Evolutionary conservation across 1,284 basidiomycete species (phyloP).

Genomic region (Somion occarium): DNA sequence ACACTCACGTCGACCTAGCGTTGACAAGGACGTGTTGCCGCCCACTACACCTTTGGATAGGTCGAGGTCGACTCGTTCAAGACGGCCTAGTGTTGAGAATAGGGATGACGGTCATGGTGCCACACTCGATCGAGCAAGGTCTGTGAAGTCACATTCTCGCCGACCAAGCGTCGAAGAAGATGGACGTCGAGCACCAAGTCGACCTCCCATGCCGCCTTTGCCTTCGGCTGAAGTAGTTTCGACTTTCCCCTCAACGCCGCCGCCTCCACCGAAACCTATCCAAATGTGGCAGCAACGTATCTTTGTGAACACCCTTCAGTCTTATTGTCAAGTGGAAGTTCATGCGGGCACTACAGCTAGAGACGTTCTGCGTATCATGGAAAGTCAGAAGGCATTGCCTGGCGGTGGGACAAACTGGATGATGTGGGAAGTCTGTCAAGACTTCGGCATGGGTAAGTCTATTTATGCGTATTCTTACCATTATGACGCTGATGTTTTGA

Average conservation of each 20-base stretch:
- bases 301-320: slow-evolving; percentile 70
- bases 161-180: slow-evolving; percentile 22
- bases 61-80: slow-evolving; percentile 15
- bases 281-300: slow-evolving; percentile 55
- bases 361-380: slow-evolving; percentile 60
- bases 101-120: background rate
- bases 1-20: slow-evolving; percentile 22
- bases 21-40: slow-evolving; percentile 11
- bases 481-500: slow-evolving; percentile 5
- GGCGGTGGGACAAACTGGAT: slow-evolving; percentile 65
- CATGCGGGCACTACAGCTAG: slow-evolving; percentile 54
- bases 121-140: background rate
- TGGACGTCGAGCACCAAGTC: slow-evolving; percentile 9
- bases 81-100: slow-evolving; percentile 1
- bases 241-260: background rate
- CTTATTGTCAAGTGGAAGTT: slow-evolving; percentile 67
- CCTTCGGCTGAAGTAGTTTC: slow-evolving; percentile 7
- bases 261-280: slow-evolving; percentile 13
- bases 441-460: slow-evolving; percentile 77
- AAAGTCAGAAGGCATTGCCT: slow-evolving; percentile 55
- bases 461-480: slow-evolving; percentile 3
- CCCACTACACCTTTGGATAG: slow-evolving; percentile 13
- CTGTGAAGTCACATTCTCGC: slow-evolving; percentile 13
- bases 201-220: slow-evolving; percentile 17
- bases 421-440: slow-evolving; percentile 75